A percentile compares a stretch with the other conserved stretches of the same genome.
Conservation (phyloP, 208 protist species). For the Porcisia hertigi region DNA sequence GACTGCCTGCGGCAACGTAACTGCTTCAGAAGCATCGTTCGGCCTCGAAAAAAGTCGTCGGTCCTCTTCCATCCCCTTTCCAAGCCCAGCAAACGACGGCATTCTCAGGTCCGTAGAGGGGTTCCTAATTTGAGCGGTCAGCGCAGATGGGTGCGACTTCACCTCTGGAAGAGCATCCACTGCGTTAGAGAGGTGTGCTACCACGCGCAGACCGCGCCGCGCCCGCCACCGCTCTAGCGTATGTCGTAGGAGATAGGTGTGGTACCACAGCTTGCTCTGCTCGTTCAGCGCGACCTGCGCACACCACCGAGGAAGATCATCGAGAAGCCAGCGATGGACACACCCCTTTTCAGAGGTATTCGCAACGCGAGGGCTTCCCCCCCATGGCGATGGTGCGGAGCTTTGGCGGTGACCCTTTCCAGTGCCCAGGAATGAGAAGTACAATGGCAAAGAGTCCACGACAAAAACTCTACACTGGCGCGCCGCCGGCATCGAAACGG, state of each 20-base stretch:
- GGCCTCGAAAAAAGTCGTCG: background rate
- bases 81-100: background rate
- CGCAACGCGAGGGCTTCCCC: background rate
- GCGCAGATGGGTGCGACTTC: background rate
- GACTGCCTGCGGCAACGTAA: background rate
- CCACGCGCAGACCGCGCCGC: constrained; percentile 52
- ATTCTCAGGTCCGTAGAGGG: too few relatives aligned
- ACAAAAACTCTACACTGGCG: background rate
- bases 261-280: constrained; percentile 41
- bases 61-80: background rate
- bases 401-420: background rate
- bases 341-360: constrained; percentile 36
- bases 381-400: background rate
- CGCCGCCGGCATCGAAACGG: background rate
- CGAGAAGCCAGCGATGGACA: constrained; percentile 61
- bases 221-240: constrained; percentile 47
- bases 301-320: constrained; percentile 50
- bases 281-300: constrained; percentile 35
- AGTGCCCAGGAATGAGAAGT: constrained; percentile 20
- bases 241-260: constrained; percentile 16
- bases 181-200: constrained; percentile 28
- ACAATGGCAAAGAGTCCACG: constrained; percentile 7
- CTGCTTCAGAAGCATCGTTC: background rate
- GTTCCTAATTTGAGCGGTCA: background rate
- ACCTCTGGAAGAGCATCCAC: background rate